These are phyloP conservation scores for Paramecium sonneborni DNA, from an alignment of 73 alveolate species.

Conservation along the genomic window DNA sequence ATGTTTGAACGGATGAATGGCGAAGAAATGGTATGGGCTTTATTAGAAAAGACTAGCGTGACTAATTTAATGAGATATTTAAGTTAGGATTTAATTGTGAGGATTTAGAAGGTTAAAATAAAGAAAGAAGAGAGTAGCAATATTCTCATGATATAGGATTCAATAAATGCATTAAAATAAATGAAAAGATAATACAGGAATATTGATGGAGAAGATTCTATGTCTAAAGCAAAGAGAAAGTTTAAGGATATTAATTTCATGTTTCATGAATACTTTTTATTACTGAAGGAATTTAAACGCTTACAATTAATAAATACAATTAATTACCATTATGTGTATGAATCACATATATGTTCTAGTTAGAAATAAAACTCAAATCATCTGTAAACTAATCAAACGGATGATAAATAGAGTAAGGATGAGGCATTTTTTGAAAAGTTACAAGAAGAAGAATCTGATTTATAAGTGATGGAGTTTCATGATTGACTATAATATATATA, in stretches of 20 bases:
- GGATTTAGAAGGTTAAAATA: neutral
- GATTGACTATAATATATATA: neutral
- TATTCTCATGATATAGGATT: neutral
- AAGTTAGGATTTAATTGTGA: neutral
- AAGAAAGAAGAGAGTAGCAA: neutral
- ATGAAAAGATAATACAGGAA: constrained; percentile 7
- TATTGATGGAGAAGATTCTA: constrained; percentile 40
- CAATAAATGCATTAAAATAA: neutral
- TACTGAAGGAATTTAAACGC: neutral
- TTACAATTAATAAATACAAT: neutral
- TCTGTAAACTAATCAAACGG: neutral
- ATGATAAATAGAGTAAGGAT: neutral
- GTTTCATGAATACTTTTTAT: neutral
- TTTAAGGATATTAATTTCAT: neutral
- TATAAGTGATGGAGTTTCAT: neutral
- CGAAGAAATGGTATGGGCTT: constrained; percentile 40
- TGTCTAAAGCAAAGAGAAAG: constrained; percentile 7
- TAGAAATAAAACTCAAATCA: neutral
- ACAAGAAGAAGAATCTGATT: neutral
- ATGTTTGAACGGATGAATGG: neutral
- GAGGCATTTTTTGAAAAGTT: neutral
- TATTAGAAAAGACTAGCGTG: neutral
- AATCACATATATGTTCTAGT: neutral
- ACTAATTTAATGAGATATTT: neutral
- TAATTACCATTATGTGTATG: neutral